Evolutionary conservation across 2,329 filamentous ascomycete species (phyloP).

Genomic region (Dothideomycetidae sp.): DNA sequence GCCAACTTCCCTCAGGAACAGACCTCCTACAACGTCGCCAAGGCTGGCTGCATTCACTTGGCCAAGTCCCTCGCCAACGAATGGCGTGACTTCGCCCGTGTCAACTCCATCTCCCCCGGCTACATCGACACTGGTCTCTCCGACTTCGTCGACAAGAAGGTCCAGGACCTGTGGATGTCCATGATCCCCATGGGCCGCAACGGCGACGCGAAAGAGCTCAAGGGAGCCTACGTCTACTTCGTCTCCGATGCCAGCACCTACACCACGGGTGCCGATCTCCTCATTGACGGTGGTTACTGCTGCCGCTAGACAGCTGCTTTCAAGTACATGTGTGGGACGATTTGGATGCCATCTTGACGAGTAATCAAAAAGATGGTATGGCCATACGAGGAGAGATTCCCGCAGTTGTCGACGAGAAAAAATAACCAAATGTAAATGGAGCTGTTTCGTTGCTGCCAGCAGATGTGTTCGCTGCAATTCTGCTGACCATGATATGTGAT

Average conservation of each 20-base stretch:
- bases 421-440: no score
- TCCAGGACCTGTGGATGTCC: conserved; percentile 42
- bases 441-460: no score
- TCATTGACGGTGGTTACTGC: conserved; percentile 37
- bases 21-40: conserved; percentile 50
- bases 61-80: conserved; percentile 52
- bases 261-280: conserved; percentile 36
- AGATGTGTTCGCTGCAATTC: no score
- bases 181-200: conserved; percentile 49
- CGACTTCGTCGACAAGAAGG: conserved; percentile 47
- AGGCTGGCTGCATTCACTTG: conserved; percentile 53
- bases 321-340: no score
- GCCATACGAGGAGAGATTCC: no score
- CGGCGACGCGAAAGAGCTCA: conserved; percentile 51
- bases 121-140: conserved; percentile 55
- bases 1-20: conserved; percentile 69
- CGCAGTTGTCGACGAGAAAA: no score
- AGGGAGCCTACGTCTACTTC: conserved; percentile 43
- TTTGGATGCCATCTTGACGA: no score
- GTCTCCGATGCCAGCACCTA: conserved; percentile 39
- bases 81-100: conserved; percentile 54
- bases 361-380: no score
- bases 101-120: conserved; percentile 53
- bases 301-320: conserved; percentile 14
- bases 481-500: no score